Evolutionary conservation across 345 rosid species (phyloP).

Genomic region (Aethionema arabicum): DNA sequence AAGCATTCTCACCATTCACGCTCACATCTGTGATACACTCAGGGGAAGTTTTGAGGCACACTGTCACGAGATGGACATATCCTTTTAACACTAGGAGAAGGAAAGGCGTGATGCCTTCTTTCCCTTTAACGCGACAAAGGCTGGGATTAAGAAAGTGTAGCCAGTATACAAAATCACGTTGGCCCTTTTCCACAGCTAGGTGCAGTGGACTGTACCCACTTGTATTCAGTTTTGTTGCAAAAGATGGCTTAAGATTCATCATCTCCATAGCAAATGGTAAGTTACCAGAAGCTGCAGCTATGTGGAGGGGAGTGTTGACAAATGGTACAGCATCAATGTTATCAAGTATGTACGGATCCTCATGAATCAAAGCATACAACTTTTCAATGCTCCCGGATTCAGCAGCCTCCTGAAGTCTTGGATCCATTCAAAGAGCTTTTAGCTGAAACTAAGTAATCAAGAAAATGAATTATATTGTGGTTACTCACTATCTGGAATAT

Average conservation of each 20-base stretch:
- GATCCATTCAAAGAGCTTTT: slow-evolving; percentile 14
- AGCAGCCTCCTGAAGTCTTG: slow-evolving; percentile 25
- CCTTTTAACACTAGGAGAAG: slow-evolving; percentile 24
- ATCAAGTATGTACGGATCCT: slow-evolving; percentile 28
- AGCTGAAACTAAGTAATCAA: background rate
- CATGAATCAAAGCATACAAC: slow-evolving; percentile 30
- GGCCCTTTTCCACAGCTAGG: slow-evolving; percentile 30
- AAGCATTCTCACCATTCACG: background rate
- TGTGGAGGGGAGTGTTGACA: slow-evolving; percentile 41
- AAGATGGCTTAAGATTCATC: slow-evolving; percentile 39
- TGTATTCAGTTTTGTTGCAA: slow-evolving; percentile 36
- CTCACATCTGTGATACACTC: slow-evolving; percentile 25
- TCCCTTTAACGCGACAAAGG: slow-evolving; percentile 22
- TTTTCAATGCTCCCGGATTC: slow-evolving; percentile 17
- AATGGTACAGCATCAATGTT: slow-evolving; percentile 33
- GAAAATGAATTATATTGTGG: slow-evolving; percentile 7
- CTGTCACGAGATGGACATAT: slow-evolving; percentile 3
- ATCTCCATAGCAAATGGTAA: slow-evolving; percentile 30
- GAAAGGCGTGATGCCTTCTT: slow-evolving; percentile 26
- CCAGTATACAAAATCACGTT: background rate
- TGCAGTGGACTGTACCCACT: slow-evolving; percentile 40
- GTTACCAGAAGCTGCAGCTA: slow-evolving; percentile 34
- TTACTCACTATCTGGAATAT: background rate
- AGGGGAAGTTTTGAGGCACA: slow-evolving; percentile 20
- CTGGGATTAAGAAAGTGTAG: slow-evolving; percentile 14